A percentile compares a stretch with the other conserved stretches of the same genome.
These are phyloP conservation scores for Gossypium raimondii DNA, from an alignment of 345 rosid genomes.

Conservation along the genomic window DNA sequence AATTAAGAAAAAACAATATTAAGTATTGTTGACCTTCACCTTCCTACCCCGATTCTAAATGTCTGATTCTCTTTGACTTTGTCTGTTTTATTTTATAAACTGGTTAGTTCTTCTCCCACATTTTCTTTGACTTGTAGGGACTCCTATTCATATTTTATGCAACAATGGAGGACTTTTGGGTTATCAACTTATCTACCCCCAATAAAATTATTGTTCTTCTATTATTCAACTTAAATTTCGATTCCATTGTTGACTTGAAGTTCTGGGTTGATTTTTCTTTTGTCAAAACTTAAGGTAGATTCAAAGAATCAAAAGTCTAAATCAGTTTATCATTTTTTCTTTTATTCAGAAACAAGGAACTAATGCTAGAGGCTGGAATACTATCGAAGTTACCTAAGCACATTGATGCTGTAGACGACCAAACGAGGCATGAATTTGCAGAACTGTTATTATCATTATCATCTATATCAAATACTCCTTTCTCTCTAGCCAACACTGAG, in stretches of 20 bases:
- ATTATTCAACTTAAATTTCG: neutral
- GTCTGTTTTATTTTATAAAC: constrained; percentile 6
- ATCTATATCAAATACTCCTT: constrained; percentile 44
- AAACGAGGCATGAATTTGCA: constrained; percentile 48
- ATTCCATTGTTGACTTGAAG: constrained; percentile 4
- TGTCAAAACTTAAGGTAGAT: neutral
- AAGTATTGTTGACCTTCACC: constrained; percentile 26
- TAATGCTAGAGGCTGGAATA: constrained; percentile 77
- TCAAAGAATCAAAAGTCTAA: neutral
- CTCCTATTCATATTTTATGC: neutral
- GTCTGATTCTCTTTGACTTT: constrained; percentile 44
- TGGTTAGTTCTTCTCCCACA: constrained; percentile 6
- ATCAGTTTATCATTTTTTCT: neutral
- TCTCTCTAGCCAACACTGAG: constrained; percentile 42
- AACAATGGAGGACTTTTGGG: constrained; percentile 14
- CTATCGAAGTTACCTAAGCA: constrained; percentile 59
- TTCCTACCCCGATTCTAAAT: constrained; percentile 35
- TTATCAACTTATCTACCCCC: constrained; percentile 3
- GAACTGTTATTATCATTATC: constrained; percentile 64
- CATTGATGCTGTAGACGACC: constrained; percentile 39
- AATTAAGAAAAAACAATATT: neutral
- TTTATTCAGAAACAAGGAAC: constrained; percentile 71
- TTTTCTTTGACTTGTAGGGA: neutral
- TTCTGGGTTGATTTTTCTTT: neutral
- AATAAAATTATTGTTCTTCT: neutral